phyloP scores from a whole-genome alignment of 2,329 filamentous ascomycete species.

The Hymenoscyphus fructigenus region DNA sequence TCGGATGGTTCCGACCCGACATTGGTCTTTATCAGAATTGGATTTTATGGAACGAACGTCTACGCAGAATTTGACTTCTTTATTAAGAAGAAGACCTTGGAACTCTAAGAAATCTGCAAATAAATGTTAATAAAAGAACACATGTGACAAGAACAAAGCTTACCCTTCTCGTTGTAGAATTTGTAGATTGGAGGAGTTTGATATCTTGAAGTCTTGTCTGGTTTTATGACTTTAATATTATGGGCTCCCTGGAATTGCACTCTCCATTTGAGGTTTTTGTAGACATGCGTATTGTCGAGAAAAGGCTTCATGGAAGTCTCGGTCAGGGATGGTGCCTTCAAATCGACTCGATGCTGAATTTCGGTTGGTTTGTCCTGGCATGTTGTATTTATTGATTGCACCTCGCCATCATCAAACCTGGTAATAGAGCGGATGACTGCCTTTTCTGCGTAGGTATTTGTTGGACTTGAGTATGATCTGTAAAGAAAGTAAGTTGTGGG shows the following conservation, averaged over 20 bases:
- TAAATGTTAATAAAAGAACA: not conserved
- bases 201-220: slow-evolving; percentile 12
- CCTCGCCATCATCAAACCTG: slow-evolving; percentile 21
- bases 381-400: slow-evolving; percentile 17
- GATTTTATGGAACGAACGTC: slow-evolving; percentile 23
- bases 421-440: slow-evolving; percentile 18
- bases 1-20: slow-evolving; percentile 20
- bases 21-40: slow-evolving; percentile 18
- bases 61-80: slow-evolving; percentile 17
- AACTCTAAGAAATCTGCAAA: slow-evolving; percentile 23
- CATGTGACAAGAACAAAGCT: not conserved
- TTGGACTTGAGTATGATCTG: slow-evolving; percentile 17
- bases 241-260: slow-evolving; percentile 27
- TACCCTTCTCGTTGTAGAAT: slow-evolving; percentile 25
- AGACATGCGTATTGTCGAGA: slow-evolving; percentile 25
- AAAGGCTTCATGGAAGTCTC: slow-evolving; percentile 30
- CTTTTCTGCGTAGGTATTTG: slow-evolving; percentile 8
- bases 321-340: slow-evolving; percentile 4
- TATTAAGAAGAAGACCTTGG: slow-evolving; percentile 21
- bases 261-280: slow-evolving; percentile 17
- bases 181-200: slow-evolving; percentile 20
- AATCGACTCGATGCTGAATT: slow-evolving; percentile 23
- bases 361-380: slow-evolving; percentile 20
- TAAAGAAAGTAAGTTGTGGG: not conserved
- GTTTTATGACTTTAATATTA: slow-evolving; percentile 20